Conservation (phyloP, 768 basidiomycete genomes). For the Amanita thiersii region DNA sequence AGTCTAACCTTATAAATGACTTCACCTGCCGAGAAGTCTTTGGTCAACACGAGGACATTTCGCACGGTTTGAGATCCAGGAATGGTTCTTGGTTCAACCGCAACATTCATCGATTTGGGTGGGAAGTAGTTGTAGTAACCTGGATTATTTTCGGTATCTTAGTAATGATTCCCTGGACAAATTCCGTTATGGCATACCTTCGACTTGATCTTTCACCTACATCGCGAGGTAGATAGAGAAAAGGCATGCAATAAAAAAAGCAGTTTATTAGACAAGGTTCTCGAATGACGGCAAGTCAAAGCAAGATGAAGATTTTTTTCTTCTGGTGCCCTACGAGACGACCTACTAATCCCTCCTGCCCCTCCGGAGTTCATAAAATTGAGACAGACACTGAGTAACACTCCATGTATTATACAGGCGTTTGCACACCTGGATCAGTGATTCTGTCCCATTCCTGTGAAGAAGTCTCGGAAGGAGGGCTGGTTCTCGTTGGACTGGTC, state of each 20-base stretch:
- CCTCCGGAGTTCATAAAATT: constrained; percentile 15
- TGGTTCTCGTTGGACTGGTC: constrained; percentile 49
- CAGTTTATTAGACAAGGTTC: constrained; percentile 57
- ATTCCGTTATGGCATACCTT: constrained; percentile 54
- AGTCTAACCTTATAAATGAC: constrained; percentile 79
- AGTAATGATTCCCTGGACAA: constrained; percentile 1
- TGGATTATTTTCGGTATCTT: constrained; percentile 22
- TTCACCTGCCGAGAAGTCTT: constrained; percentile 65
- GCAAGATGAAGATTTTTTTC: constrained; percentile 11
- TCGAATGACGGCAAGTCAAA: constrained; percentile 17
- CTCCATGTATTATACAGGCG: constrained; percentile 27
- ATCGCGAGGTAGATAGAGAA: constrained; percentile 12
- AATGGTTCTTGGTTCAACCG: constrained; percentile 34
- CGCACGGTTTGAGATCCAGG: constrained; percentile 26
- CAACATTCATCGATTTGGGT: constrained; percentile 61
- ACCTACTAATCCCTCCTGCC: constrained; percentile 11
- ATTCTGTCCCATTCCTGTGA: constrained; percentile 89
- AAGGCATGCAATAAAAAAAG: constrained; percentile 24
- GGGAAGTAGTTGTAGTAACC: constrained; percentile 78
- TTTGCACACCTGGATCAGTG: constrained; percentile 63
- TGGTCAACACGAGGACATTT: constrained; percentile 52
- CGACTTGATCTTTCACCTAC: constrained; percentile 59
- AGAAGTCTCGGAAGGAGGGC: constrained; percentile 79
- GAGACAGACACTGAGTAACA: constrained; percentile 2
- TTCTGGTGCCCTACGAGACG: constrained; percentile 17